A percentile compares a stretch with the other conserved stretches of the same genome.
Conservation (phyloP, 805 yeast species). For the Monosporozyma yasuniensis region DNA sequence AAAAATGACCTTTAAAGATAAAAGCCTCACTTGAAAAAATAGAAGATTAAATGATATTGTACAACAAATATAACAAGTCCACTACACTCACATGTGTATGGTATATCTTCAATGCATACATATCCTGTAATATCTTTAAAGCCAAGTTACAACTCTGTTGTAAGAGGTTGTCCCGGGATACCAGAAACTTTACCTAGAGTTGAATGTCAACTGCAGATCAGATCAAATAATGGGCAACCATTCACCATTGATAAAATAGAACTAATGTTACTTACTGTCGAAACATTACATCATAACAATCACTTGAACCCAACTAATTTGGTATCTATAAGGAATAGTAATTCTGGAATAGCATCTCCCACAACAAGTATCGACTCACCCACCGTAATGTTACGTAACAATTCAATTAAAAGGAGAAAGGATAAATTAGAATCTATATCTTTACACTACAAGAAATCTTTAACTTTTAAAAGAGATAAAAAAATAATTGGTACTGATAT, state of each 20-base stretch:
- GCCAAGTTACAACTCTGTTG: slow-evolving; percentile 44
- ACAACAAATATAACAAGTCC: not conserved
- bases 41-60: no score
- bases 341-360: not conserved
- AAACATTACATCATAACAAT: slow-evolving; percentile 32
- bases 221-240: slow-evolving; percentile 42
- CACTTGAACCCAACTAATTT: not conserved
- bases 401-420: slow-evolving; percentile 3
- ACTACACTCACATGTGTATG: not conserved
- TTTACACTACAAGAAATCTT: slow-evolving; percentile 28
- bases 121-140: slow-evolving; percentile 34
- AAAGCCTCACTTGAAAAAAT: not conserved
- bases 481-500: slow-evolving; percentile 44
- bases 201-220: slow-evolving; percentile 46
- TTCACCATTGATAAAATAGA: slow-evolving; percentile 42
- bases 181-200: slow-evolving; percentile 52
- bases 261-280: slow-evolving; percentile 41
- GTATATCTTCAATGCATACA: slow-evolving; percentile 7
- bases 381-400: not conserved
- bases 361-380: not conserved
- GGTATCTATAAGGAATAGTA: not conserved
- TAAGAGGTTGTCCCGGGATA: slow-evolving; percentile 63
- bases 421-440: slow-evolving; percentile 20
- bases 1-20: not conserved
- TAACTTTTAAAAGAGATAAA: slow-evolving; percentile 14